phyloP scores from a whole-genome alignment of 2,329 filamentous ascomycete species.

The Ampelomyces quisqualis region DNA sequence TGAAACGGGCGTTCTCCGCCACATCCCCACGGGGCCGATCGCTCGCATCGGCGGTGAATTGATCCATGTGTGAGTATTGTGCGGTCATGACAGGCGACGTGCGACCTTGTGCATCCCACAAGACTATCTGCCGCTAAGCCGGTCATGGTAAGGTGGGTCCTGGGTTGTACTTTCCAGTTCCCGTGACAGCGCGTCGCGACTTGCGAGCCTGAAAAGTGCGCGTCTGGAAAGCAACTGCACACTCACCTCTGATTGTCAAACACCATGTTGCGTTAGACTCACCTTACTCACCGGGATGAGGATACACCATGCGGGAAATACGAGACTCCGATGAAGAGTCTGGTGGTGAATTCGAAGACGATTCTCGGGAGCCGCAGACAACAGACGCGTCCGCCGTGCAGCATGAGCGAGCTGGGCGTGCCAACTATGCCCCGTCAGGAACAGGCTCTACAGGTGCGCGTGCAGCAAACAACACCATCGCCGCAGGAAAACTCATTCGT shows the following conservation, averaged over 20 bases:
- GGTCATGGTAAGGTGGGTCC: background rate
- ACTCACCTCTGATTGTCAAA: too few relatives aligned
- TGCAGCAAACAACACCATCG: background rate
- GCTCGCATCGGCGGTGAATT: conserved; percentile 23
- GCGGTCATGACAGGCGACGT: background rate
- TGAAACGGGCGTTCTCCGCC: conserved; percentile 62
- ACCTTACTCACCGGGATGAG: conserved; percentile 3
- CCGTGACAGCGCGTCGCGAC: background rate
- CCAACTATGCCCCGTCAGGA: conserved; percentile 7
- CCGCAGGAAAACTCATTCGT: background rate
- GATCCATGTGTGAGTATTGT: conserved; percentile 27
- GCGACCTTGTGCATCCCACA: background rate
- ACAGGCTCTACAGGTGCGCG: conserved; percentile 36
- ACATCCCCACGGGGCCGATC: conserved; percentile 22
- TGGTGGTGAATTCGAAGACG: conserved; percentile 32
- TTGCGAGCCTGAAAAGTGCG: too few relatives aligned
- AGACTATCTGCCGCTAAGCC: background rate
- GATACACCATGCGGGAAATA: conserved; percentile 30
- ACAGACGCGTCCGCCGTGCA: conserved; percentile 18
- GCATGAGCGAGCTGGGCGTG: conserved; percentile 1
- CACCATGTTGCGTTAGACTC: background rate
- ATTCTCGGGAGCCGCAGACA: conserved; percentile 10
- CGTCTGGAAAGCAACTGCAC: too few relatives aligned
- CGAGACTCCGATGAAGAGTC: conserved; percentile 43
- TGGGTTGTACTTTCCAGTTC: too few relatives aligned